Percentiles rank a stretch among this genome's conserved stretches.
These are phyloP conservation scores for Serendipita sp. DNA, from an alignment of 768 basidiomycete genomes.

Conservation along the genomic window DNA sequence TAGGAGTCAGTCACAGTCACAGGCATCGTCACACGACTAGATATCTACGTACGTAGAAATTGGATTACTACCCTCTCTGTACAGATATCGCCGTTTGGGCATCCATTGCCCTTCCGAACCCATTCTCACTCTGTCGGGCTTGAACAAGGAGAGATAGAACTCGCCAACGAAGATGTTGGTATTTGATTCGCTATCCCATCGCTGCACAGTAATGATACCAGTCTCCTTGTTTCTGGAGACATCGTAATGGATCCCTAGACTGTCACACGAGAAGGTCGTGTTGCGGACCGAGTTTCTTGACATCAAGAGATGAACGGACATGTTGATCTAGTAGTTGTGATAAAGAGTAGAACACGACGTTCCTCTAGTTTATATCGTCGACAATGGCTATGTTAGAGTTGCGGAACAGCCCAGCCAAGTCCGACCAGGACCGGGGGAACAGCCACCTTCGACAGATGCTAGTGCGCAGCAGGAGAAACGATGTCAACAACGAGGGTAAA, in stretches of 20 bases:
- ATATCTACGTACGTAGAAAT: neutral
- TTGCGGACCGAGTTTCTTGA: conserved; percentile 1
- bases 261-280: conserved; percentile 2
- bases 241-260: neutral
- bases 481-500: no score
- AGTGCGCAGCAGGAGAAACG: no score
- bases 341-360: no score
- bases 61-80: neutral
- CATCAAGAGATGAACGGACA: conserved; percentile 1
- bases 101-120: neutral
- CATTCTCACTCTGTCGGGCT: neutral
- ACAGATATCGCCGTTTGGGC: neutral
- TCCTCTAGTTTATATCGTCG: no score
- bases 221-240: neutral
- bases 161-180: neutral
- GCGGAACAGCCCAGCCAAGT: no score
- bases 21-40: neutral
- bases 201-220: neutral
- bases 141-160: neutral
- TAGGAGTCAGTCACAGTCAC: no score
- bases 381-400: no score
- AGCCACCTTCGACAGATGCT: no score
- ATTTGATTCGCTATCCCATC: neutral
- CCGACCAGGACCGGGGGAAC: no score
- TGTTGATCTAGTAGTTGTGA: no score